Evolutionary conservation across 352 stramenopile species (phyloP), one percentile per base, ranked within the genome.

Genomic region (Chrysophaeum taylorii): DNA sequence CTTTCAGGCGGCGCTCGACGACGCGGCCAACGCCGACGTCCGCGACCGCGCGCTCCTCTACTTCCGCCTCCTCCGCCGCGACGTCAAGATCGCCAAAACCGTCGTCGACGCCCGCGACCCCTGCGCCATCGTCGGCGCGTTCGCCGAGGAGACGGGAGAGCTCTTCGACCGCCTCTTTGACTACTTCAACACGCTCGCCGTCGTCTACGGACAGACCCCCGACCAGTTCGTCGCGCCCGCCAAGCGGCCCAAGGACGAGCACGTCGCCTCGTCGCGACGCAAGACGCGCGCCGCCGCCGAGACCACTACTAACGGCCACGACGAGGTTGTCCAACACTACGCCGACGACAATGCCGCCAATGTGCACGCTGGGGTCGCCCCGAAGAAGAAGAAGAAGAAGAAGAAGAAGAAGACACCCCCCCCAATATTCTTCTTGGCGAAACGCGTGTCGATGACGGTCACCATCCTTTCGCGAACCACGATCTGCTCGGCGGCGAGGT

Each of bases 121-220:
- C 45, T 66, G 45, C 21, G 31, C 52, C 37, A 23, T 77, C 27
- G 64, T 39, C 21, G 78, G 70, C 18, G 81, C 89, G 43, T 86
- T 90, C n/a, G 83, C 93, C 14, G 82, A 89, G 35, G 87, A 87
- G 5, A 60, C 91, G 75, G 82, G 80, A 31, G 88, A 89, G 76
- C 90, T 90, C 75, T 78, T 85, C 37, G 82, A 92, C 68, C 89
- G 89, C 68, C 84, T 94, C 60, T 92, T 94, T 69, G 42, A 42
- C 50, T 94, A 98, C 82, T 99, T 98, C 81, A 97, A 99, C 80
- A 96, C 93, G 37, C 85, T 99, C 54, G 89, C 91, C 7, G 92
- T 97, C 16, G 86, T 98, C 29, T 99, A 98, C 84, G 91, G 92
- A 68, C 96, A 96, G 75, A 90, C 90, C 25, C 93, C 88, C 54